Conservation (phyloP, 148 eudicot genomes). For the Cornus controversa region DNA sequence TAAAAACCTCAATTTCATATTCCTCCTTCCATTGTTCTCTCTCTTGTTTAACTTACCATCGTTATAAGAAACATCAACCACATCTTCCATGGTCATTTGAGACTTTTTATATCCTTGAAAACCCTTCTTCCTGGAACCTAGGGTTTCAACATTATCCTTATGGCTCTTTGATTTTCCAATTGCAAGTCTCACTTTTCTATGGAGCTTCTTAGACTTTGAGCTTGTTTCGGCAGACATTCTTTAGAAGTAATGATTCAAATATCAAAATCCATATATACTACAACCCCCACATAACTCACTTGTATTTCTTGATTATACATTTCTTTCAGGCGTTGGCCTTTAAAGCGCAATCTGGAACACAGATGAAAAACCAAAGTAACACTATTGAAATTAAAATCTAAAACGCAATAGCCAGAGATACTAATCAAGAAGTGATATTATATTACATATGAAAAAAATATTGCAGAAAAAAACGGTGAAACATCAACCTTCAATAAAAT, state of each 20-base stretch:
- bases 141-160: slow-evolving; percentile 1
- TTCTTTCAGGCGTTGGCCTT: not conserved
- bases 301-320: not conserved
- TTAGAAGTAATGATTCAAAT: not conserved
- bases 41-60: slow-evolving; percentile 13
- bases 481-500: not conserved
- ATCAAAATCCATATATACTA: not conserved
- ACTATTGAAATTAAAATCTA: not conserved
- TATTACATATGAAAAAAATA: not conserved
- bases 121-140: slow-evolving; percentile 12
- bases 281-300: not conserved
- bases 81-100: not conserved
- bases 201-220: slow-evolving; percentile 12
- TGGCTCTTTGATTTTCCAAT: slow-evolving; percentile 9
- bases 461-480: too few relatives aligned
- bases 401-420: not conserved
- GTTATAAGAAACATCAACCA: slow-evolving; percentile 1
- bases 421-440: not conserved
- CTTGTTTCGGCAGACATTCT: slow-evolving; percentile 21
- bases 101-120: slow-evolving; percentile 9
- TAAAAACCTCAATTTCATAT: not conserved
- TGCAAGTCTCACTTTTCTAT: slow-evolving; percentile 21
- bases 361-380: not conserved
- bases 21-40: slow-evolving; percentile 8
- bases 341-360: slow-evolving; percentile 1